Percentiles rank a stretch among this genome's conserved stretches.
phyloP scores from a whole-genome alignment of 1,284 basidiomycete genomes.

The Puccinia novopanici region DNA sequence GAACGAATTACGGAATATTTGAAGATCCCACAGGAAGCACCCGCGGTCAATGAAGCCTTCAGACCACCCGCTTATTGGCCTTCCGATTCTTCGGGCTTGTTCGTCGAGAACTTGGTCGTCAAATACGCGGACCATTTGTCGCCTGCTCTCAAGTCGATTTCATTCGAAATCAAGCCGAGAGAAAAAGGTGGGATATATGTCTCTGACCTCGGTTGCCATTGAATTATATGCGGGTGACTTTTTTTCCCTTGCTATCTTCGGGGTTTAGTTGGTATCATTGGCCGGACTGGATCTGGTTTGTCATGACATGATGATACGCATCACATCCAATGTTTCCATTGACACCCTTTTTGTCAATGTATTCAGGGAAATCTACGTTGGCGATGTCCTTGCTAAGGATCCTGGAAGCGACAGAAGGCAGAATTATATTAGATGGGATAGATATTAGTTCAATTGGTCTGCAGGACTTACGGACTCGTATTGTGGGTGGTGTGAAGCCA shows the following conservation, averaged over 20 bases:
- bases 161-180: constrained; percentile 55
- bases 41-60: constrained; percentile 23
- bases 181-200: constrained; percentile 52
- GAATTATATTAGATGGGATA: constrained; percentile 56
- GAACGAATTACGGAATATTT: constrained; percentile 57
- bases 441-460: constrained; percentile 54
- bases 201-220: neutral
- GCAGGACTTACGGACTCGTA: constrained; percentile 54
- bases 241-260: neutral
- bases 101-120: constrained; percentile 54
- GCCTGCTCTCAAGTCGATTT: constrained; percentile 54
- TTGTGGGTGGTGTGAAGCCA: constrained; percentile 31
- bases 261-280: constrained; percentile 18
- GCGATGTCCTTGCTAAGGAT: constrained; percentile 55
- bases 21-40: constrained; percentile 54
- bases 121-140: constrained; percentile 55
- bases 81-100: constrained; percentile 38
- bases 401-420: constrained; percentile 53
- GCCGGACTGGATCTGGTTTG: constrained; percentile 39
- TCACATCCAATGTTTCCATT: neutral
- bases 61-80: constrained; percentile 51
- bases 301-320: neutral
- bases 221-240: neutral
- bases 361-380: constrained; percentile 56
- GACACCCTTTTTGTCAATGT: constrained; percentile 51